A percentile compares a stretch with the other conserved stretches of the same genome.
These are phyloP conservation scores for Phytophthora nicotianae DNA, from an alignment of 352 stramenopile species.

Conservation along the genomic window DNA sequence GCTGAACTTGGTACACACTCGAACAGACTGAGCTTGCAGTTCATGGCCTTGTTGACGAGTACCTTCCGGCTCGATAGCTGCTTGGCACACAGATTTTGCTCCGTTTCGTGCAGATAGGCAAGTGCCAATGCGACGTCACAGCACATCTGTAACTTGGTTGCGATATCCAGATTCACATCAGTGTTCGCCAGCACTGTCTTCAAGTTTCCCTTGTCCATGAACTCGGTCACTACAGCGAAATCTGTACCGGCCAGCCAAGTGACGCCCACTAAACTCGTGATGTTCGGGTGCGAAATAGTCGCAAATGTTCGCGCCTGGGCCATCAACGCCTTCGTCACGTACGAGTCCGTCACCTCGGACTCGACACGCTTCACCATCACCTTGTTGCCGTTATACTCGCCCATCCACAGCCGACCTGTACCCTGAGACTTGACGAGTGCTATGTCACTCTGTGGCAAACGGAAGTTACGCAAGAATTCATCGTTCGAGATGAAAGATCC, in stretches of 20 bases:
- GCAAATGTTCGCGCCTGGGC: conserved; percentile 55
- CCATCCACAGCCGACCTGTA: conserved; percentile 56
- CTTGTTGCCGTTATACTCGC: conserved; percentile 58
- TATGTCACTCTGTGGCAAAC: conserved; percentile 61
- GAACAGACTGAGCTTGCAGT: conserved; percentile 70
- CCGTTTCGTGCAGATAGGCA: conserved; percentile 61
- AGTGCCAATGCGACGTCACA: conserved; percentile 67
- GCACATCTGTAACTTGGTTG: conserved; percentile 68
- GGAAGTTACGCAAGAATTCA: conserved; percentile 58
- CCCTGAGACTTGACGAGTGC: conserved; percentile 59
- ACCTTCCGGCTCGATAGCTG: conserved; percentile 63
- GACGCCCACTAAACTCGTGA: conserved; percentile 69
- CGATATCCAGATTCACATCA: conserved; percentile 58
- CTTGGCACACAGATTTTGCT: conserved; percentile 54
- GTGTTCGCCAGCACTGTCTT: conserved; percentile 59
- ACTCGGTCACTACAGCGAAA: conserved; percentile 77
- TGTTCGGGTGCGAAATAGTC: conserved; percentile 63
- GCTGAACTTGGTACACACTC: conserved; percentile 49
- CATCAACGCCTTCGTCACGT: conserved; percentile 69
- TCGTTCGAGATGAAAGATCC: conserved; percentile 74
- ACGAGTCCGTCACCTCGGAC: conserved; percentile 59
- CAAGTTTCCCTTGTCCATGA: conserved; percentile 75
- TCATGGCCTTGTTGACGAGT: conserved; percentile 49
- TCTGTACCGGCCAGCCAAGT: conserved; percentile 79
- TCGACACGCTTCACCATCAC: conserved; percentile 80